Evolutionary conservation across 371 early-diverging fungal species (phyloP).

Genomic region (Lichtheimia ornata): DNA sequence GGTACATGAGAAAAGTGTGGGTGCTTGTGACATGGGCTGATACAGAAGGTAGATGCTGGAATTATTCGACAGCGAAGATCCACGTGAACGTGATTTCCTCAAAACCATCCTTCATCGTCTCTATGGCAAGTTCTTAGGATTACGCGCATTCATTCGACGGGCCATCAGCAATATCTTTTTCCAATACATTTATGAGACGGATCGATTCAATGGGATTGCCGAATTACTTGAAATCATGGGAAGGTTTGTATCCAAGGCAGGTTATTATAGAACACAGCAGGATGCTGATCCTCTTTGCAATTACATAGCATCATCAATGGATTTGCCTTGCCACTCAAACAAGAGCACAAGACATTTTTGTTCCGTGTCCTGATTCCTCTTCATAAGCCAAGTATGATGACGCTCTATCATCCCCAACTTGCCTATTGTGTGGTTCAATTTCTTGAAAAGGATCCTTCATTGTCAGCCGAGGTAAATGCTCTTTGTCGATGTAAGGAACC

Average conservation of each 20-base stretch:
- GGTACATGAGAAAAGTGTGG: slow-evolving; percentile 30
- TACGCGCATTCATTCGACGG: slow-evolving; percentile 93
- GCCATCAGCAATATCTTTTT: slow-evolving; percentile 97
- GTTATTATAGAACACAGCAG: not conserved
- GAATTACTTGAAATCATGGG: slow-evolving; percentile 97
- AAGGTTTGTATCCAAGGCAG: slow-evolving; percentile 40
- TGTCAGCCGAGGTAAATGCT: slow-evolving; percentile 78
- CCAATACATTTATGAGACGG: slow-evolving; percentile 95
- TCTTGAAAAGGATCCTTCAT: slow-evolving; percentile 92
- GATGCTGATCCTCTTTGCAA: slow-evolving; percentile 12
- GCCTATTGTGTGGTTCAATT: slow-evolving; percentile 98
- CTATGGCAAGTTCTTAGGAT: slow-evolving; percentile 95
- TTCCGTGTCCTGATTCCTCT: slow-evolving; percentile 91
- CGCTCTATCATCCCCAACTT: slow-evolving; percentile 93
- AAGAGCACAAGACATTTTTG: slow-evolving; percentile 96
- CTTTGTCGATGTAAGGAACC: not conserved
- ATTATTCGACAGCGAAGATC: slow-evolving; percentile 97
- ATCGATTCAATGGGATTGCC: slow-evolving; percentile 95
- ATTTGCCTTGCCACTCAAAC: slow-evolving; percentile 95
- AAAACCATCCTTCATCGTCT: slow-evolving; percentile 97
- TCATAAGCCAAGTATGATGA: slow-evolving; percentile 91
- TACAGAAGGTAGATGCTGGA: slow-evolving; percentile 72
- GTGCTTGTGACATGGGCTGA: not conserved
- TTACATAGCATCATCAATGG: slow-evolving; percentile 97
- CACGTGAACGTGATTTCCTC: slow-evolving; percentile 95